Base-by-base conservation (phyloP, 768 basidiomycete species). In the Pseudohyphozyma bogoriensis region DNA sequence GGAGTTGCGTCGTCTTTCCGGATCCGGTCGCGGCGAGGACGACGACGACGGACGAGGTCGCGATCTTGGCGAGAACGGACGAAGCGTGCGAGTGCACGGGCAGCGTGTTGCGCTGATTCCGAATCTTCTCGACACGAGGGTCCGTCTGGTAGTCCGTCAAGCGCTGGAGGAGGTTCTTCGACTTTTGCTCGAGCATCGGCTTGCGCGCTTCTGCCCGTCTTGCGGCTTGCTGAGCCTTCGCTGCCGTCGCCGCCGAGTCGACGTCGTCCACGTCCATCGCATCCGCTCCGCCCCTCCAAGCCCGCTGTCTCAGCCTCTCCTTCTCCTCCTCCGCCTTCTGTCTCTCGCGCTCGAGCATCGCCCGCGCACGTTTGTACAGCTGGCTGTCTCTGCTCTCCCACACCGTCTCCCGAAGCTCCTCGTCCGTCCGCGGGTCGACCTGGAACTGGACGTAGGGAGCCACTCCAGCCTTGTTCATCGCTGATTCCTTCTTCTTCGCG, bases 1-100 rank as follows among this genome's bases (percentile, higher is more conserved):
- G 92, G 29, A 95, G 82, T 73, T 96, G 92, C 0, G 91, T 95
- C 10, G 89, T 93, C 76, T 95, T 95, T 2, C 91, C 89, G 2
- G 88, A 90, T 37, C 89, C 89, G 3, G 90, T 90, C 10, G 86
- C 82, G 50, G 89, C 89, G 84, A 89, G 86, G 66, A 85, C 83
- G 67, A 93, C 83, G 1, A 87, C 87, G 59, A 95, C 89, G 18
- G 90, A 86, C 73, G 93, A 83, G 33, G 80, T 74, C 24, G 77
- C 75, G 66, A 96, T 83, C 62, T 85, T 83, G 2, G 78, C 71
- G 53, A 93, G 71, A 44, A 95, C 78, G 13, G 85, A 80, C 7
- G 78, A 76, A 2, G 85, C 79, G 62, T 83, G 80, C 22, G 83
- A 78, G 63, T 81, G 83, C 15, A 96, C 85, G 16, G 92, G 92